A percentile compares a stretch with the other conserved stretches of the same genome.
phyloP scores from a whole-genome alignment of 2,329 filamentous ascomycete genomes.

The Ascochyta fabae region DNA sequence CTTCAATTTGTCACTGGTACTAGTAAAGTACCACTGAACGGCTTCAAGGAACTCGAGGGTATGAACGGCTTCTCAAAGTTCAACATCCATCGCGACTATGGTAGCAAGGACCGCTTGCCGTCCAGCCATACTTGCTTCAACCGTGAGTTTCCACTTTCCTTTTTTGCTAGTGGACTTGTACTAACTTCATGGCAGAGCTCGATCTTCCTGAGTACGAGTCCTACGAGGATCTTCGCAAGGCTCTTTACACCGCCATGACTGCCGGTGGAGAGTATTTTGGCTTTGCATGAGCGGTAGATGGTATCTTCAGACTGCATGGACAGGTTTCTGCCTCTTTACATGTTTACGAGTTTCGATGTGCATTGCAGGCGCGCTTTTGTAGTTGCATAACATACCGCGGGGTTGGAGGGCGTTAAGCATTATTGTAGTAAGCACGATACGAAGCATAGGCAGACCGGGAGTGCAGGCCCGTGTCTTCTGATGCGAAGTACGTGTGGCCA shows the following conservation, averaged over 20 bases:
- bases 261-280: constrained; percentile 96
- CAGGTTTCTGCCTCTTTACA: constrained; percentile 17
- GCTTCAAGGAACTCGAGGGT: constrained; percentile 97
- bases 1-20: constrained; percentile 98
- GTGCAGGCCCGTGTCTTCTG: constrained; percentile 38
- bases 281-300: constrained; percentile 71
- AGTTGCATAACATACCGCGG: constrained; percentile 27
- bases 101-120: constrained; percentile 92
- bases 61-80: constrained; percentile 99
- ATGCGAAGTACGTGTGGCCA: neutral
- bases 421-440: constrained; percentile 1
- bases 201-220: constrained; percentile 98
- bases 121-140: constrained; percentile 99
- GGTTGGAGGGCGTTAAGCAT: constrained; percentile 7
- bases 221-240: constrained; percentile 87
- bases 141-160: constrained; percentile 68
- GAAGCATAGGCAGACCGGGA: constrained; percentile 27
- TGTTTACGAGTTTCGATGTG: constrained; percentile 28
- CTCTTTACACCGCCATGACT: constrained; percentile 95
- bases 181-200: constrained; percentile 71
- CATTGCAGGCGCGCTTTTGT: constrained; percentile 42
- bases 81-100: constrained; percentile 98
- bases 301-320: constrained; percentile 6
- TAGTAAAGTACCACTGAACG: constrained; percentile 96
- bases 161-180: neutral